These are phyloP conservation scores for Euptelea pleiosperma DNA, from an alignment of 164 flowering plant genomes.

Conservation along the genomic window DNA sequence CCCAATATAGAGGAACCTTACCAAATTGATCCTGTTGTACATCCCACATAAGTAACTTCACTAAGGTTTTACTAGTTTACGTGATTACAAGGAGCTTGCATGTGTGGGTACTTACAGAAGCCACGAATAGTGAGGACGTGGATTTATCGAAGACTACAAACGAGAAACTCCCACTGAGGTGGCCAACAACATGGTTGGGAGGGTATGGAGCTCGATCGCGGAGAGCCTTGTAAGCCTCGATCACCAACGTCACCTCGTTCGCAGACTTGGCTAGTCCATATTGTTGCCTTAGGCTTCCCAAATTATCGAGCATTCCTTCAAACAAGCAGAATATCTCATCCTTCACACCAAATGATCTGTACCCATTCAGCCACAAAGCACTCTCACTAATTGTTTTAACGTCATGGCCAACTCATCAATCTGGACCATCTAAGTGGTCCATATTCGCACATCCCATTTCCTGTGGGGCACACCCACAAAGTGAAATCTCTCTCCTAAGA, in stretches of 20 bases:
- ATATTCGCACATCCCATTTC: too few species aligned
- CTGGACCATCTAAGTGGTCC: too few species aligned
- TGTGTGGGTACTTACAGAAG: conserved; percentile 38
- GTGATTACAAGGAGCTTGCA: too few species aligned
- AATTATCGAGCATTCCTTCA: conserved; percentile 56
- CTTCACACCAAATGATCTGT: conserved; percentile 25
- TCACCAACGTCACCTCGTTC: conserved; percentile 72
- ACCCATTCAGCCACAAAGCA: too few species aligned
- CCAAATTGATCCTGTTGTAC: conserved; percentile 26
- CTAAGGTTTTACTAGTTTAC: too few species aligned
- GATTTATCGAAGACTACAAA: conserved; percentile 67
- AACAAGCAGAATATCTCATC: conserved; percentile 73
- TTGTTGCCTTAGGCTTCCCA: conserved; percentile 54
- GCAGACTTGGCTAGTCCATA: conserved; percentile 64
- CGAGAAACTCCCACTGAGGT: conserved; percentile 65
- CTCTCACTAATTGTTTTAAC: too few species aligned
- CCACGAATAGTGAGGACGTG: conserved; percentile 55
- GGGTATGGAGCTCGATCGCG: conserved; percentile 87
- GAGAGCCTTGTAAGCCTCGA: conserved; percentile 77
- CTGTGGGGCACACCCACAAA: too few species aligned
- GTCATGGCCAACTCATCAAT: too few species aligned
- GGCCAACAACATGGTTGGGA: conserved; percentile 67
- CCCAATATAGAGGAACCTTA: conserved; percentile 74
- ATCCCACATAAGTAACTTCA: background rate
- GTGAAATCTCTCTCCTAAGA: too few species aligned